phyloP scores from a whole-genome alignment of 2,329 filamentous ascomycete genomes.

The Aureobasidium pullulans region DNA sequence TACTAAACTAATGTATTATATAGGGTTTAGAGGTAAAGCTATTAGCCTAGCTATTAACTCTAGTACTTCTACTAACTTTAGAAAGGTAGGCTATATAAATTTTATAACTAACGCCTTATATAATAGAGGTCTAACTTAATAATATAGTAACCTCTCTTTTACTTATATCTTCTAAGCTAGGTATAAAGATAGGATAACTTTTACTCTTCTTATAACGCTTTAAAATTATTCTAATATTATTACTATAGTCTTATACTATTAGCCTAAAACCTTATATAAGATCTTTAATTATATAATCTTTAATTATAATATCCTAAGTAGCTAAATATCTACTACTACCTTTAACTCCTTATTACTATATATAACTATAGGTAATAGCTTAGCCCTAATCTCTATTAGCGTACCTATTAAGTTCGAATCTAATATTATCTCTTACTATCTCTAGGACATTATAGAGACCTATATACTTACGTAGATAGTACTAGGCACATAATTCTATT shows the following conservation, averaged over 20 bases:
- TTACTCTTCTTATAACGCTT: neutral
- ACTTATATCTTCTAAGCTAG: slow-evolving; percentile 28
- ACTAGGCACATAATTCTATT: too few species aligned
- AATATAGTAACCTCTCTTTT: slow-evolving; percentile 30
- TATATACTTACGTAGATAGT: too few species aligned
- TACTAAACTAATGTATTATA: neutral
- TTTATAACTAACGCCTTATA: slow-evolving; percentile 24
- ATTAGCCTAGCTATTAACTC: slow-evolving; percentile 24
- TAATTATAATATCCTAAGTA: too few species aligned
- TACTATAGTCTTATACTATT: slow-evolving; percentile 40
- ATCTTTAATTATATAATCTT: too few species aligned
- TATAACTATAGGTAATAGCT: too few species aligned
- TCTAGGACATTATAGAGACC: too few species aligned
- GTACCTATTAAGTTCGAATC: too few species aligned
- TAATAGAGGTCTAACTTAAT: slow-evolving; percentile 25
- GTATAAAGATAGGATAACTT: slow-evolving; percentile 18
- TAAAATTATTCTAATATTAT: neutral
- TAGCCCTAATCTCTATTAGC: too few species aligned
- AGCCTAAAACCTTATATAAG: slow-evolving; percentile 47
- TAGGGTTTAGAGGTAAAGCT: slow-evolving; percentile 23
- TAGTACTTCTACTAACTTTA: slow-evolving; percentile 18
- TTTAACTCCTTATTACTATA: too few species aligned
- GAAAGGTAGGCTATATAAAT: slow-evolving; percentile 25
- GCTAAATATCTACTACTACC: too few species aligned
- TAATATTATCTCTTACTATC: too few species aligned